Evolutionary conservation across 148 eudicot genomes (phyloP), one percentile per base, ranked within the genome.

Genomic region (Beta vulgaris): DNA sequence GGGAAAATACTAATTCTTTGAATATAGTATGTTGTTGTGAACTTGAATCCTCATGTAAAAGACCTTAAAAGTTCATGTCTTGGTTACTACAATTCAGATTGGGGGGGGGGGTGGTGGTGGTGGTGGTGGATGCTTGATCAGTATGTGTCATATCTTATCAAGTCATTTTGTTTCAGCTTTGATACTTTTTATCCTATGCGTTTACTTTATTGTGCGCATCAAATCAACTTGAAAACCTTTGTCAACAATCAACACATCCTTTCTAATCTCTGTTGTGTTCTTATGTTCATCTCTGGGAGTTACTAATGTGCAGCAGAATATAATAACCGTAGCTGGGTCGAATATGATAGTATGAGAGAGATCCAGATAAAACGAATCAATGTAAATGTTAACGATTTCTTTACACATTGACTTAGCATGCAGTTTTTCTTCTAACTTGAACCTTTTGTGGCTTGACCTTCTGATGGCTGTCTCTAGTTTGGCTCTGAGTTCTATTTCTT

Each of bases 111-210:
- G 53, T 31, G 39, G 36, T 21, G 66, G n/a, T n/a, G n/a, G n/a
- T n/a, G n/a, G n/a, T n/a, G n/a, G n/a, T n/a, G n/a, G 43, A 63
- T 35, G 42, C 43, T 63, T 63, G 68, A 63, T 36, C 44, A 18
- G 12, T 11, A 3, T 67, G 53, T 29, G 1, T 36, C 25, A 35
- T 36, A 35, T 39, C 53, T 13, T 26, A 67, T 25, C 18, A 25
- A 68, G 9, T 44, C 34, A 43, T 15, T 25, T 68, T 31, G 5
- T 40, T 23, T 26, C 44, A 44, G 69, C 29, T 66, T 65, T 23
- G 25, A 66, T 40, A 28, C 49, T n/a, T 40, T 23, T 39, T 21
- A 5, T 53, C 21, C 57, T 53, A 6, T 6, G 31, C 26, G n/a
- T 53, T 53, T n/a, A 53, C 31, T 8, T 3, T 26, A 57, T 7